Evolutionary conservation across 2,329 filamentous ascomycete species (phyloP).

Genomic region (Aspergillus pseudoglaucus): DNA sequence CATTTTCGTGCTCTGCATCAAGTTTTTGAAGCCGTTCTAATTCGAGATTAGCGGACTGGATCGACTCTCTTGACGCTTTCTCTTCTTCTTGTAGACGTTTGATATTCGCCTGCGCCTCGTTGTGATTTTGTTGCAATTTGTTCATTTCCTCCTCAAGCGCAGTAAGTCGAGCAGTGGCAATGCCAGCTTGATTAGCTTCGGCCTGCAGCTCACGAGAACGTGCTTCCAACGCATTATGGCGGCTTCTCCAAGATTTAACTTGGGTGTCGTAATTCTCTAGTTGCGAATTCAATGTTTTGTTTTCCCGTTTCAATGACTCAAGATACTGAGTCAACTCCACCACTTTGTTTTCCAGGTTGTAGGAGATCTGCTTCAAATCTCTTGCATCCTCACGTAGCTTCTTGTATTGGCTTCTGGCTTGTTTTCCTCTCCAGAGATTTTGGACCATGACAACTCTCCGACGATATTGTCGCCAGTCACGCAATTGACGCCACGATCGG

Average conservation of each 20-base stretch:
- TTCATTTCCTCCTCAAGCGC: constrained; percentile 95
- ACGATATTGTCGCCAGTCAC: constrained; percentile 79
- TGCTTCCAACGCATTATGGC: constrained; percentile 82
- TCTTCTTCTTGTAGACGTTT: constrained; percentile 95
- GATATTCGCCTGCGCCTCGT: constrained; percentile 83
- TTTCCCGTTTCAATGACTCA: constrained; percentile 87
- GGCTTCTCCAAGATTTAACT: constrained; percentile 90
- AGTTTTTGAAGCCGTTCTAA: constrained; percentile 71
- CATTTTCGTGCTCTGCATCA: constrained; percentile 70
- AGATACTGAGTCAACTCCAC: constrained; percentile 93
- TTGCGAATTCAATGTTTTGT: constrained; percentile 80
- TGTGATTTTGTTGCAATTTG: constrained; percentile 79
- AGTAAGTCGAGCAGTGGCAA: constrained; percentile 80
- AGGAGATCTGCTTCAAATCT: constrained; percentile 98
- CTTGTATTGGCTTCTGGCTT: constrained; percentile 80
- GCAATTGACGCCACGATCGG: constrained; percentile 72
- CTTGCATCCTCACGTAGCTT: constrained; percentile 86
- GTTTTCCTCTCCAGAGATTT: constrained; percentile 82
- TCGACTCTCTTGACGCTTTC: constrained; percentile 71
- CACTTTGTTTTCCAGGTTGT: constrained; percentile 99
- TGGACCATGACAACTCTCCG: constrained; percentile 85
- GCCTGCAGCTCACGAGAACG: constrained; percentile 89
- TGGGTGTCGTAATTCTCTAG: constrained; percentile 95
- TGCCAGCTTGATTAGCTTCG: constrained; percentile 96
- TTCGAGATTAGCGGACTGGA: constrained; percentile 72